Evolutionary conservation across 345 rosid genomes (phyloP).

Genomic region (Geranium brycei): DNA sequence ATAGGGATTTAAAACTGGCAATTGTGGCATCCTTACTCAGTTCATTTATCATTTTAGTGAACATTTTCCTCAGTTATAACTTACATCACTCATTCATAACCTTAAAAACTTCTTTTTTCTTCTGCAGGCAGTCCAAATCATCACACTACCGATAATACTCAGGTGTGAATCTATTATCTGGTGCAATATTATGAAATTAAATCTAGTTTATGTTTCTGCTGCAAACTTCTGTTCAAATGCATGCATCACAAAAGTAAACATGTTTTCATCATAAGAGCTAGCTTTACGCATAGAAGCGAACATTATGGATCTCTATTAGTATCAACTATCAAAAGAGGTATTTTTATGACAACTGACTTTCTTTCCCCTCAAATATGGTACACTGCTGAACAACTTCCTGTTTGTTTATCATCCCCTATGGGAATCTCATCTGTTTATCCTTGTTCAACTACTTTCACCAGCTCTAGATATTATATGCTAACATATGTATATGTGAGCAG

Average conservation of each 20-base stretch:
- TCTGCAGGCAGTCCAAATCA: constrained; percentile 33
- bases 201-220: neutral
- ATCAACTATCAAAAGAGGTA: neutral
- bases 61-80: neutral
- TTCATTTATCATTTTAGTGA: neutral
- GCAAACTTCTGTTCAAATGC: neutral
- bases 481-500: neutral
- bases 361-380: constrained; percentile 2
- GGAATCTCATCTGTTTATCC: neutral
- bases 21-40: neutral
- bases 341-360: neutral
- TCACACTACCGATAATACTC: constrained; percentile 24
- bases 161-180: constrained; percentile 24
- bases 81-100: neutral
- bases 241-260: neutral
- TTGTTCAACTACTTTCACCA: neutral
- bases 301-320: neutral
- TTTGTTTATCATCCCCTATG: neutral
- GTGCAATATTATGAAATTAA: constrained; percentile 6
- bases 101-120: constrained; percentile 9
- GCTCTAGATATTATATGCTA: neutral
- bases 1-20: neutral
- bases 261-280: neutral
- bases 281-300: neutral
- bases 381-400: constrained; percentile 1